Percentiles rank a stretch among this genome's conserved stretches.
phyloP scores from a whole-genome alignment of 495 filamentous ascomycete genomes.

The Aspergillus funiculosus region DNA sequence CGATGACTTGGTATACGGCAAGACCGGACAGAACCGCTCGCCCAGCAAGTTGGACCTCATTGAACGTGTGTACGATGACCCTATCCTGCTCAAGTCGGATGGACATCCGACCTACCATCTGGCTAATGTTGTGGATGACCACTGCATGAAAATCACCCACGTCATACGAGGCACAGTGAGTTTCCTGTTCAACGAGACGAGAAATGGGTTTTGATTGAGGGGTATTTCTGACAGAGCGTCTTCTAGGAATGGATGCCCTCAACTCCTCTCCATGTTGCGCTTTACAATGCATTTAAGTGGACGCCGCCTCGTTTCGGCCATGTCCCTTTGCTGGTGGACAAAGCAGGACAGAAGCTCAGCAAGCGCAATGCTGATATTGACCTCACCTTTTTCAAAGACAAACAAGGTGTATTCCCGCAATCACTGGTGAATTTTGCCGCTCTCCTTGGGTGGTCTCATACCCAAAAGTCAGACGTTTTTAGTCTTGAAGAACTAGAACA shows the following conservation, averaged over 20 bases:
- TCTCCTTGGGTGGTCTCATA: slow-evolving; percentile 80
- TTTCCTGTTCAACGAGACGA: neutral
- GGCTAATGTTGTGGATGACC: slow-evolving; percentile 94
- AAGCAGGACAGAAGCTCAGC: slow-evolving; percentile 75
- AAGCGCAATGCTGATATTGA: slow-evolving; percentile 74
- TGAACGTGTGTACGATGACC: slow-evolving; percentile 60
- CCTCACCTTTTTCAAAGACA: slow-evolving; percentile 60
- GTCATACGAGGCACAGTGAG: slow-evolving; percentile 81
- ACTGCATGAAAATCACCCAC: slow-evolving; percentile 89
- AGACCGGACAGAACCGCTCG: slow-evolving; percentile 46
- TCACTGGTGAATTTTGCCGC: slow-evolving; percentile 78
- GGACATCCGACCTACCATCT: slow-evolving; percentile 93
- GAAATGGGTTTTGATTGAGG: no score
- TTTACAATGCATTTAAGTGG: slow-evolving; percentile 91
- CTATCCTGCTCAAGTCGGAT: slow-evolving; percentile 83
- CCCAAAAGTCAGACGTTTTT: slow-evolving; percentile 60
- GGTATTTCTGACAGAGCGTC: no score
- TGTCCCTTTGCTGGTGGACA: slow-evolving; percentile 77
- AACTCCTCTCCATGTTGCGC: slow-evolving; percentile 78
- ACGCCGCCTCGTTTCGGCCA: slow-evolving; percentile 77
- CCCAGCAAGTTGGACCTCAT: slow-evolving; percentile 40
- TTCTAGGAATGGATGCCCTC: slow-evolving; percentile 84
- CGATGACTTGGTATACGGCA: slow-evolving; percentile 71
- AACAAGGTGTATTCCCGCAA: slow-evolving; percentile 61
- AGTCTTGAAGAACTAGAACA: slow-evolving; percentile 60